Evolutionary conservation across 2,329 filamentous ascomycete genomes (phyloP).

Genomic region (Byssochlamys sp.): DNA sequence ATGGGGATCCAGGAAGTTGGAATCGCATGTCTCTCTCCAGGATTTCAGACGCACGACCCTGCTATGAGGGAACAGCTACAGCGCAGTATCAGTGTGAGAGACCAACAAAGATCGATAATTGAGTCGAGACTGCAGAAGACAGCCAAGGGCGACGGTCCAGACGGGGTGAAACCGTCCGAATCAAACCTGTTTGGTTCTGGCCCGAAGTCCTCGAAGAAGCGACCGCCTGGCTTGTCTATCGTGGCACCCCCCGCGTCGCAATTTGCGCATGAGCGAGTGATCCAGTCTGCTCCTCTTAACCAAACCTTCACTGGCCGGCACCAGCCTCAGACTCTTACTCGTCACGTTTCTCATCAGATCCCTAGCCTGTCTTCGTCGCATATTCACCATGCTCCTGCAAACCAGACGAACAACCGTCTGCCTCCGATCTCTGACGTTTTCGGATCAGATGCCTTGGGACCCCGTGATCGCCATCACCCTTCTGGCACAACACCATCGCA

Average conservation of each 20-base stretch:
- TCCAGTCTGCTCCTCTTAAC: conserved; percentile 88
- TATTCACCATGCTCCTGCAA: conserved; percentile 80
- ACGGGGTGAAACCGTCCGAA: conserved; percentile 47
- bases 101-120: conserved; percentile 90
- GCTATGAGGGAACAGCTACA: conserved; percentile 91
- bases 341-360: conserved; percentile 70
- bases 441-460: conserved; percentile 59
- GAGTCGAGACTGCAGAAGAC: conserved; percentile 83
- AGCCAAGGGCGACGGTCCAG: conserved; percentile 63
- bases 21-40: conserved; percentile 85
- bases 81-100: conserved; percentile 81
- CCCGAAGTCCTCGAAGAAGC: conserved; percentile 38
- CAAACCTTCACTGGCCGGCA: conserved; percentile 91
- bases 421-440: conserved; percentile 94
- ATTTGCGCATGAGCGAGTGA: conserved; percentile 87
- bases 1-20: conserved; percentile 85
- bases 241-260: conserved; percentile 86
- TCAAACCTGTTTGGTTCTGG: conserved; percentile 29
- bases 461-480: conserved; percentile 29
- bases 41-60: conserved; percentile 93
- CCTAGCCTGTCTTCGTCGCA: conserved; percentile 77
- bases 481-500: conserved; percentile 47
- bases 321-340: conserved; percentile 63
- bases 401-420: conserved; percentile 80
- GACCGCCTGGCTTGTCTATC: conserved; percentile 76